Evolutionary conservation across 2,329 filamentous ascomycete genomes (phyloP).

Genomic region (Epichloe gansuensis): DNA sequence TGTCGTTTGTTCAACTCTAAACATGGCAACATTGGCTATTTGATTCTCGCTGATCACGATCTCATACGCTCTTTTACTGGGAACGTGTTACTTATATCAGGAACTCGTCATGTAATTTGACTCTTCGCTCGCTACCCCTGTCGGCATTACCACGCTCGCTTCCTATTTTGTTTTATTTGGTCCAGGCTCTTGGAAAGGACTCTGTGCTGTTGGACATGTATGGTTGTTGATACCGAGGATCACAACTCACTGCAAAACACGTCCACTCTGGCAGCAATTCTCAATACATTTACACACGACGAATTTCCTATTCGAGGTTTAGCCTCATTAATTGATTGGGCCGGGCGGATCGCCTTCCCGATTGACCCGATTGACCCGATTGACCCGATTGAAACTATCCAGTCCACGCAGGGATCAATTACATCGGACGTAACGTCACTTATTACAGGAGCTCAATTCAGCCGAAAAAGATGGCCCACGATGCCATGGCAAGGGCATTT

Average conservation of each 20-base stretch:
- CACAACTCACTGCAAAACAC: not conserved
- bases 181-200: not conserved
- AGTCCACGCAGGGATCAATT: not conserved
- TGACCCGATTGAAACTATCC: not conserved
- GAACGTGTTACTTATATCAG: not conserved
- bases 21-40: not conserved
- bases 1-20: not conserved
- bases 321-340: not conserved
- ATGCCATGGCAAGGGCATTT: constrained; percentile 1
- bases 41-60: not conserved
- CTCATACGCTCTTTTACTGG: not conserved
- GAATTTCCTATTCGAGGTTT: not conserved
- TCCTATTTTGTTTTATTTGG: not conserved
- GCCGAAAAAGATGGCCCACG: constrained; percentile 3
- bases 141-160: not conserved
- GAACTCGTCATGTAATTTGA: not conserved
- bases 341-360: not conserved
- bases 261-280: not conserved
- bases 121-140: not conserved
- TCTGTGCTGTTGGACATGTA: not conserved
- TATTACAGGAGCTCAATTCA: not conserved
- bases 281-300: not conserved
- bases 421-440: not conserved
- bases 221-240: no score
- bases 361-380: not conserved